phyloP scores from a whole-genome alignment of 2,329 filamentous ascomycete genomes.

The Cladorrhinum sp. region DNA sequence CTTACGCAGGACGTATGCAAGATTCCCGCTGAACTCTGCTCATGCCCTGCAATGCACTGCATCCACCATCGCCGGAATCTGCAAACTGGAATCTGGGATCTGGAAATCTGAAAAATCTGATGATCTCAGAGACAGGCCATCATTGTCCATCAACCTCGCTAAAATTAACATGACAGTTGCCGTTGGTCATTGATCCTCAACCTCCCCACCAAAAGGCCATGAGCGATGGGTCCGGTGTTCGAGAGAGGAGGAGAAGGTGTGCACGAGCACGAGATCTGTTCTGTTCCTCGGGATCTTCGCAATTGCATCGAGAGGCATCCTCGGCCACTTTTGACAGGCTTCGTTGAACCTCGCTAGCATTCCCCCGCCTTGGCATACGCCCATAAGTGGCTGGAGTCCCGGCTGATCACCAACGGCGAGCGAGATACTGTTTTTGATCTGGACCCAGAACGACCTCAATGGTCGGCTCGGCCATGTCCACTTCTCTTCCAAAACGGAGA shows the following conservation, averaged over 20 bases:
- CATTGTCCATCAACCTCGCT: background rate
- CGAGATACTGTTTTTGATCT: slow-evolving; percentile 5
- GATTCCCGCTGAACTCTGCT: slow-evolving; percentile 7
- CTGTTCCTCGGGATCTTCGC: background rate
- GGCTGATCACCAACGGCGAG: background rate
- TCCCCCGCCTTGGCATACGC: background rate
- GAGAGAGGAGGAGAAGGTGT: background rate
- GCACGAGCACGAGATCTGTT: background rate
- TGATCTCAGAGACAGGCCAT: background rate
- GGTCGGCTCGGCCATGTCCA: slow-evolving; percentile 1
- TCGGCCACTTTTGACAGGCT: background rate
- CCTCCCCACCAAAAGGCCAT: background rate
- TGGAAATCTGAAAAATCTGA: background rate
- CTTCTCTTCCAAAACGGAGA: too few relatives aligned
- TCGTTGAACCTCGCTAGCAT: background rate
- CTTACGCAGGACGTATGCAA: slow-evolving; percentile 7
- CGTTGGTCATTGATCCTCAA: background rate
- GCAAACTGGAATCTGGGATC: background rate
- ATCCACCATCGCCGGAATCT: background rate
- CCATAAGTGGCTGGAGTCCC: background rate
- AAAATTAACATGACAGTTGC: background rate
- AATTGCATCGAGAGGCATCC: background rate
- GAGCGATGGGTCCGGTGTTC: background rate
- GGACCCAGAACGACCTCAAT: background rate
- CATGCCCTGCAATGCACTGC: slow-evolving; percentile 7